Conservation (phyloP, 163 green algal species). For the Smithsoniella earleae region DNA sequence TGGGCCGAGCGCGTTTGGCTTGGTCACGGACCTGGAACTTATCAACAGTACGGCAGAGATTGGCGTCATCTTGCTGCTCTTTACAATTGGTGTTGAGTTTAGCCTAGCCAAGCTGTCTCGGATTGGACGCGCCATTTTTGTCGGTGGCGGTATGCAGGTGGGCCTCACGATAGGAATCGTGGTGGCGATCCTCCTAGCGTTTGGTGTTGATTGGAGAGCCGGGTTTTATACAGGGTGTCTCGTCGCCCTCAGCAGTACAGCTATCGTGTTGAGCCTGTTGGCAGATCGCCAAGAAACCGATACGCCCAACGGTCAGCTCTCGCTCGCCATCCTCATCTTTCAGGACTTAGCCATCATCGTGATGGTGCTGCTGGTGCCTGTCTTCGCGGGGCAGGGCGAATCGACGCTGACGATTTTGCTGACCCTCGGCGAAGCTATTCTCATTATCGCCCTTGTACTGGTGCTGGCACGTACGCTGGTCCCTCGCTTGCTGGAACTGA, state of each 20-base stretch:
- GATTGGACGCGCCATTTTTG: not conserved
- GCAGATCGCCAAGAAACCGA: too few relatives aligned
- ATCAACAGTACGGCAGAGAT: not conserved
- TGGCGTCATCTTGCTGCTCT: not conserved
- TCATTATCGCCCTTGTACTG: too few relatives aligned
- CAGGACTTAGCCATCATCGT: conserved; percentile 7
- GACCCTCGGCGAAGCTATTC: not conserved
- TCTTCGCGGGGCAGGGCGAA: not conserved
- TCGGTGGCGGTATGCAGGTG: not conserved
- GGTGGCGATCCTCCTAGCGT: not conserved
- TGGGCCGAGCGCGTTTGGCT: not conserved
- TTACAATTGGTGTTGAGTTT: not conserved
- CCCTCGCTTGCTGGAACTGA: too few relatives aligned
- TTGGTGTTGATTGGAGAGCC: not conserved
- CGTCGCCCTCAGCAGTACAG: too few relatives aligned
- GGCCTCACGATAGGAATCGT: not conserved
- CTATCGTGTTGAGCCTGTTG: too few relatives aligned
- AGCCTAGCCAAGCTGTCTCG: not conserved
- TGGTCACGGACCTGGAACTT: not conserved
- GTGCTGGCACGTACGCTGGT: too few relatives aligned
- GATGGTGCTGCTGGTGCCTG: conserved; percentile 11
- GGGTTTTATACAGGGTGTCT: not conserved
- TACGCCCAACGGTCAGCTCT: not conserved
- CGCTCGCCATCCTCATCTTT: not conserved
- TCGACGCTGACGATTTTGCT: not conserved